These are phyloP conservation scores for Jasminum sambac DNA, from an alignment of 257 asterid species.

Conservation along the genomic window DNA sequence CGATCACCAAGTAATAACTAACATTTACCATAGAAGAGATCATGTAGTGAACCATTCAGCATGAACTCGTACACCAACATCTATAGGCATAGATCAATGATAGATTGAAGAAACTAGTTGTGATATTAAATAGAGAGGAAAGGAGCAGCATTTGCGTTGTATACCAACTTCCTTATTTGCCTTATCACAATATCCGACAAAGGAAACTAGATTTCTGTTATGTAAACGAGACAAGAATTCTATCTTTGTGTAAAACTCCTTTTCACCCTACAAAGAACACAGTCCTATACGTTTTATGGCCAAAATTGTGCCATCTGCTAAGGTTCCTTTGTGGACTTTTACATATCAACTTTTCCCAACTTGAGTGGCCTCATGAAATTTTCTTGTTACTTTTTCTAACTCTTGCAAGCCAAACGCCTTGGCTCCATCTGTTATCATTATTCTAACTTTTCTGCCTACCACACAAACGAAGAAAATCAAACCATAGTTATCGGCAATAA, in stretches of 20 bases:
- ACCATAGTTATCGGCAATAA: background rate
- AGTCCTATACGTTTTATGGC: constrained; percentile 62
- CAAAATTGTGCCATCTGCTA: constrained; percentile 39
- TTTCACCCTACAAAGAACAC: constrained; percentile 59
- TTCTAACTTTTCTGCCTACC: constrained; percentile 37
- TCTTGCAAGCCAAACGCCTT: constrained; percentile 49
- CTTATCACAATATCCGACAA: constrained; percentile 73
- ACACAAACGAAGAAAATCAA: background rate
- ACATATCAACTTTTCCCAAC: constrained; percentile 69
- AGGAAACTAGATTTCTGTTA: constrained; percentile 58
- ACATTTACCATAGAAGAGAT: constrained; percentile 70
- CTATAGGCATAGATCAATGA: constrained; percentile 35
- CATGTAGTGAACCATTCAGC: constrained; percentile 80
- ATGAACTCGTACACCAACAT: constrained; percentile 86
- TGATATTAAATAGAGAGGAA: no score
- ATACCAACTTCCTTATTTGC: constrained; percentile 64
- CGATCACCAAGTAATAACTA: background rate
- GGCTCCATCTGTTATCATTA: constrained; percentile 59
- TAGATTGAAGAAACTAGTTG: no score
- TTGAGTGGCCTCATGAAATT: constrained; percentile 39
- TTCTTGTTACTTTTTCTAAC: constrained; percentile 36
- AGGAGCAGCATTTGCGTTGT: no score
- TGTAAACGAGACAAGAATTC: constrained; percentile 60
- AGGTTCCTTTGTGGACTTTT: constrained; percentile 53
- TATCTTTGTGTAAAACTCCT: constrained; percentile 62